A percentile compares a stretch with the other conserved stretches of the same genome.
phyloP scores from a whole-genome alignment of 495 filamentous ascomycete species.

The Apodospora peruviana region DNA sequence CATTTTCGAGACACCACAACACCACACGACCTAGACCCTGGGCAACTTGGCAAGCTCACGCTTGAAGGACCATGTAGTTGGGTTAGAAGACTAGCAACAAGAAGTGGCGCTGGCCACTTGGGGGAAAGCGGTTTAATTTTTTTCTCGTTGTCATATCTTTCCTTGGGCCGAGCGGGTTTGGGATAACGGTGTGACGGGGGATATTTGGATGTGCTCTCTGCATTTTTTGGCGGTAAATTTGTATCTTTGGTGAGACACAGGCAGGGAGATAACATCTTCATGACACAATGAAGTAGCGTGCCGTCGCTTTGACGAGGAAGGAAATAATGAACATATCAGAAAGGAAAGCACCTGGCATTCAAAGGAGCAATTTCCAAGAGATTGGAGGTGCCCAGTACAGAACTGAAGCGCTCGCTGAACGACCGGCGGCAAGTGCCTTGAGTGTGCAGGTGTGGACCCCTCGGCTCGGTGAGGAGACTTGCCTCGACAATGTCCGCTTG shows the following conservation, averaged over 20 bases:
- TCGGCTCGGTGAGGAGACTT: too few relatives aligned
- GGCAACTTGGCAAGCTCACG: neutral
- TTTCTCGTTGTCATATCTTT: neutral
- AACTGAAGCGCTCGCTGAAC: too few relatives aligned
- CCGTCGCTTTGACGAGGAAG: too few relatives aligned
- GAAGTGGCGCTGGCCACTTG: constrained; percentile 3
- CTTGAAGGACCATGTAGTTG: neutral
- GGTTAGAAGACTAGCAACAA: neutral
- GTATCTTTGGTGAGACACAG: neutral
- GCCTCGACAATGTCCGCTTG: too few relatives aligned
- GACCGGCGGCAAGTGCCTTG: too few relatives aligned
- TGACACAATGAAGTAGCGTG: too few relatives aligned
- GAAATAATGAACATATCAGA: too few relatives aligned
- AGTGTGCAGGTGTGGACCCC: too few relatives aligned
- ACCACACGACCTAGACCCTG: neutral
- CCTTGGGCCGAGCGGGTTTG: neutral
- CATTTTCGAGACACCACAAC: neutral
- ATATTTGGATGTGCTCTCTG: neutral
- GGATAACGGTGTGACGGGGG: neutral
- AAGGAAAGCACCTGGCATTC: too few relatives aligned
- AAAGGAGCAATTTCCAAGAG: too few relatives aligned
- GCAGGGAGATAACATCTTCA: neutral
- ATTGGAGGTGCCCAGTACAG: too few relatives aligned
- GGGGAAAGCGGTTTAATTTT: neutral
- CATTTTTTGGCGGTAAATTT: constrained; percentile 1